Conservation (phyloP, 192 early-diverging fungal genomes). For the Linnemannia elongata region DNA sequence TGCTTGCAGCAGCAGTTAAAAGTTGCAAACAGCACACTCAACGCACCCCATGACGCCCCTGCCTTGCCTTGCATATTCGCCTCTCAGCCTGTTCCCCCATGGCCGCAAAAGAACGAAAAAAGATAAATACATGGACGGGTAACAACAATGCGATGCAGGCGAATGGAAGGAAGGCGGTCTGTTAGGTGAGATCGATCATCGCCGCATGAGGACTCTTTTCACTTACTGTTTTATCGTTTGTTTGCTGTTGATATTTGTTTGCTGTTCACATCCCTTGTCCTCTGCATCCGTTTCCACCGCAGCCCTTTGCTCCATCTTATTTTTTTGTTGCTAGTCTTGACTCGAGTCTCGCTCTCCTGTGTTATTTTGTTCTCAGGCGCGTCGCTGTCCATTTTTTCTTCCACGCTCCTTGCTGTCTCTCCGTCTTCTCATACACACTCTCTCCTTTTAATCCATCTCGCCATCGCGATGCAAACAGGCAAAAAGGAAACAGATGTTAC, state of each 20-base stretch:
- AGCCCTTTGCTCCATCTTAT: not conserved
- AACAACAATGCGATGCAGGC: not conserved
- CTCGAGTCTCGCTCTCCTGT: not conserved
- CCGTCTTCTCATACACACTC: not conserved
- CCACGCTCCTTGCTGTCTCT: not conserved
- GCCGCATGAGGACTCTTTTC: not conserved
- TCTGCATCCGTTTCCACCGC: not conserved
- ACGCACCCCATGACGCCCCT: too few species aligned
- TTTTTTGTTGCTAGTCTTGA: too few species aligned
- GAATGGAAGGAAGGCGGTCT: not conserved
- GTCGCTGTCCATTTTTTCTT: constrained; percentile 18
- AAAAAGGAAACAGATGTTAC: too few species aligned
- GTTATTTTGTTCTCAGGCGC: constrained; percentile 21
- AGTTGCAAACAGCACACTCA: too few species aligned
- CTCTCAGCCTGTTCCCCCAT: too few species aligned
- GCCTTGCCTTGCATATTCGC: too few species aligned
- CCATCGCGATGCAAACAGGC: not conserved
- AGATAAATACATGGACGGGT: too few species aligned
- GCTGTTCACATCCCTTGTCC: not conserved
- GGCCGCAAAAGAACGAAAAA: too few species aligned
- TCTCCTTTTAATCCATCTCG: not conserved
- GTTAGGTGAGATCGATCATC: not conserved
- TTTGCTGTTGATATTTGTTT: not conserved
- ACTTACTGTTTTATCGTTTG: not conserved
- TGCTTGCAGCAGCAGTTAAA: too few species aligned